Evolutionary conservation across 164 flowering plant species (phyloP), one percentile per base, ranked within the genome.

Genomic region (Protea cynaroides): DNA sequence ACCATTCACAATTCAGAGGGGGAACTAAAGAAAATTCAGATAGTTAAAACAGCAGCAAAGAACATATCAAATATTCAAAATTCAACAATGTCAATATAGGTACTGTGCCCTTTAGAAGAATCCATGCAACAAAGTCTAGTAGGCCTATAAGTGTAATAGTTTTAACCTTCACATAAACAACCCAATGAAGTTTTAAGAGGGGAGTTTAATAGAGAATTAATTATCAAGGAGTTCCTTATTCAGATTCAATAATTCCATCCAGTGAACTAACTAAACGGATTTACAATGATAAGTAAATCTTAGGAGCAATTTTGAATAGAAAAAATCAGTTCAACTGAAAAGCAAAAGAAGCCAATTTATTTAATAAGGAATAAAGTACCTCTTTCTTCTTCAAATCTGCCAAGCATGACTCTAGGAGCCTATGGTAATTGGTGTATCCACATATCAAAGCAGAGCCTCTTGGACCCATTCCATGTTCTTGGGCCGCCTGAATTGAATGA

Each of bases 401-500:
- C 72, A 93, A 76, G 65, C 83, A 71, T 34, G 90, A 81, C 71
- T 93, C 98, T 14, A 93, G 78, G 34, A 76, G 65, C 72, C 89
- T 74, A 69, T 93, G 98, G 69, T 86, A 77, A 77, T 73, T 79
- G 34, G 97, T 90, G 73, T 93, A 93, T 3, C 97, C 98, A 74
- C 96, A 90, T n/a, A 90, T 88, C 58, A 90, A 72, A 54, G 96
- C 96, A 68, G 98, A 93, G 43, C 97, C 98, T 69, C 88, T 85
- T 2, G 98, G 98, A 2, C 97, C 97, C 97, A 93, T 90, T 64
- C 98, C 96, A 78, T 84, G 80, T 64, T 87, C 86, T 65, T 57
- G 79, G 8, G 88, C 92, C 63, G 88, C 96, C 98, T 93, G 67
- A 34, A 47, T 38, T 56, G 19, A 57, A 62, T 71, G 22, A 43